phyloP scores from a whole-genome alignment of 257 asterid species.

The Nicotiana noctiflora region DNA sequence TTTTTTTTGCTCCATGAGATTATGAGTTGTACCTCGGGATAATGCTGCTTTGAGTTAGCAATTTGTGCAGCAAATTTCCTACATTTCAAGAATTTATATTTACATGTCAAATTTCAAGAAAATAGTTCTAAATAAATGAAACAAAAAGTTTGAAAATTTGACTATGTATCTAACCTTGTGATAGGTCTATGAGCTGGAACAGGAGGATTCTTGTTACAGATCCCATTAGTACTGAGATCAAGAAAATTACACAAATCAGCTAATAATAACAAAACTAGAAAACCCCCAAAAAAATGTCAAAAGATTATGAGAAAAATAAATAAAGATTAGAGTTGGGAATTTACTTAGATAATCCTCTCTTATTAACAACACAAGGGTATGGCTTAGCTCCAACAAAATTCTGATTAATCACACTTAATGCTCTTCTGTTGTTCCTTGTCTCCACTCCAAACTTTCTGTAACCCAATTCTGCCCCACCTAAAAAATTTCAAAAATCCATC shows the following conservation, averaged over 20 bases:
- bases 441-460: constrained; percentile 61
- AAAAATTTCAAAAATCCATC: neutral
- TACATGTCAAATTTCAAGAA: neutral
- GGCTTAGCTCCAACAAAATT: constrained; percentile 39
- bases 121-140: neutral
- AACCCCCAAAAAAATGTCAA: constrained; percentile 1
- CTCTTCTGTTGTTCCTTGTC: constrained; percentile 54
- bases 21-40: constrained; percentile 34
- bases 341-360: constrained; percentile 65
- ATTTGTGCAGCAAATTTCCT: constrained; percentile 80
- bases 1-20: no score
- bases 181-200: constrained; percentile 56
- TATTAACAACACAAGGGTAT: constrained; percentile 40
- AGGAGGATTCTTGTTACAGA: constrained; percentile 38
- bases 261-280: neutral
- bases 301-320: neutral
- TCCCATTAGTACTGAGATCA: constrained; percentile 41
- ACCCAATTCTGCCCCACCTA: constrained; percentile 39
- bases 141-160: neutral
- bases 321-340: constrained; percentile 19
- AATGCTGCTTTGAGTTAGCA: constrained; percentile 37
- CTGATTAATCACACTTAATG: constrained; percentile 55
- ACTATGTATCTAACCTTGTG: constrained; percentile 35
- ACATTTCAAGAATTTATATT: neutral
- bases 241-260: neutral